Conservation (phyloP, 805 yeast species). For the Candida michaelii region DNA sequence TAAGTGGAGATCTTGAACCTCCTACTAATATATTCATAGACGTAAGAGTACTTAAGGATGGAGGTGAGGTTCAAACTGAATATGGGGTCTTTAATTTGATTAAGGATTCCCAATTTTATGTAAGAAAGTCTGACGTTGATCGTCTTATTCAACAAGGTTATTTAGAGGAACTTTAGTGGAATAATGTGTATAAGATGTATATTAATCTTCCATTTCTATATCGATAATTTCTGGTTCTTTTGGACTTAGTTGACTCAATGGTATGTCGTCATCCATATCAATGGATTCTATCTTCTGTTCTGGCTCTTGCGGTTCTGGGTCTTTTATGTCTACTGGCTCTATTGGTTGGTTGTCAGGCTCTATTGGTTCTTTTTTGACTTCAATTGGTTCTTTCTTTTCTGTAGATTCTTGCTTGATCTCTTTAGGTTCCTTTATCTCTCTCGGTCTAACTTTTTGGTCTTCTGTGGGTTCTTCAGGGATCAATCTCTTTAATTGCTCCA, state of each 20-base stretch:
- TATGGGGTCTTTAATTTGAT: slow-evolving; percentile 93
- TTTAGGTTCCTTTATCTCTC: slow-evolving; percentile 11
- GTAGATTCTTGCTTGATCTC: slow-evolving; percentile 3
- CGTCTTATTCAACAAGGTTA: slow-evolving; percentile 92
- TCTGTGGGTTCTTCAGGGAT: slow-evolving; percentile 15
- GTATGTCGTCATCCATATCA: slow-evolving; percentile 2
- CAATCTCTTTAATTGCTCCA: slow-evolving; percentile 22
- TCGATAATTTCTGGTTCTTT: slow-evolving; percentile 10
- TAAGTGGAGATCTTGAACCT: slow-evolving; percentile 86
- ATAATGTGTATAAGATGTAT: slow-evolving; percentile 1
- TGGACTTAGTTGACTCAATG: slow-evolving; percentile 1
- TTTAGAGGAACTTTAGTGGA: slow-evolving; percentile 71
- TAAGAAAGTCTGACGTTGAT: slow-evolving; percentile 91
- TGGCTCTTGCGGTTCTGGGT: neutral
- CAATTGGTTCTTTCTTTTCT: neutral
- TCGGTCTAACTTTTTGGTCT: slow-evolving; percentile 9
- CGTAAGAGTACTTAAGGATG: slow-evolving; percentile 88
- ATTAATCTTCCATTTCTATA: slow-evolving; percentile 8
- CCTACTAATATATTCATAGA: slow-evolving; percentile 91
- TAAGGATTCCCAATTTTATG: slow-evolving; percentile 92
- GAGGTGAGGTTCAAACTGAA: slow-evolving; percentile 96
- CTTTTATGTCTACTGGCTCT: slow-evolving; percentile 4
- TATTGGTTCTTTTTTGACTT: neutral
- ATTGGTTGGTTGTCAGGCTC: no score
- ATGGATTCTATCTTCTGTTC: neutral